phyloP scores from a whole-genome alignment of 2,329 filamentous ascomycete species.

The Albifimbria verrucaria region DNA sequence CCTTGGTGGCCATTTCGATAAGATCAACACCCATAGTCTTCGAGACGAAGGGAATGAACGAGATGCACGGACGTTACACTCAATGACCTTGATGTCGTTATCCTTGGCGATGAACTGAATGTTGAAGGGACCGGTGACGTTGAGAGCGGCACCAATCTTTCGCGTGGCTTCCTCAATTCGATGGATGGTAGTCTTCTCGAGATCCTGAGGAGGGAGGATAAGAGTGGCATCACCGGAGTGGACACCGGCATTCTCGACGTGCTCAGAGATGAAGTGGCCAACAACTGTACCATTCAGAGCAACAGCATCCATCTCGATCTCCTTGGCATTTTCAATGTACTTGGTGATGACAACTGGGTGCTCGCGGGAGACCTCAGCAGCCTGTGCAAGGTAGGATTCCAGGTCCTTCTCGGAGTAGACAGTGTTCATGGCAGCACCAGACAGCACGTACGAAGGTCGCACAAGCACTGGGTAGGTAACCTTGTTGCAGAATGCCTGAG shows the following conservation, averaged over 20 bases:
- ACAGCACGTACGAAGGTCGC: constrained; percentile 92
- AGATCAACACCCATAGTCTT: constrained; percentile 98
- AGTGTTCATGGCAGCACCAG: constrained; percentile 98
- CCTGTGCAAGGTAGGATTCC: constrained; percentile 83
- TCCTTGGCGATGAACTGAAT: constrained; percentile 99
- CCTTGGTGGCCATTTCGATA: constrained; percentile 98
- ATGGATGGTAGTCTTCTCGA: constrained; percentile 81
- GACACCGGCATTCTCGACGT: constrained; percentile 97
- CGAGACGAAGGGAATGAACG: constrained; percentile 97
- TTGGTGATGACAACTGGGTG: constrained; percentile 98
- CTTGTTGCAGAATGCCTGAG: constrained; percentile 78
- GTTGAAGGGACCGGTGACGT: constrained; percentile 96
- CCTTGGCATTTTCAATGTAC: constrained; percentile 98
- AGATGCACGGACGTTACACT: constrained; percentile 96
- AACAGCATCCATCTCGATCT: constrained; percentile 99
- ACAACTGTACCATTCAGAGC: constrained; percentile 85
- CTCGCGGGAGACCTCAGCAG: constrained; percentile 87
- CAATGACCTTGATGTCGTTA: constrained; percentile 99
- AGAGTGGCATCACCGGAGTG: constrained; percentile 97
- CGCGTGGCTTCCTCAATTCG: constrained; percentile 92
- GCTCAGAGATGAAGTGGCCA: constrained; percentile 96
- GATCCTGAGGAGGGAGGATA: constrained; percentile 90
- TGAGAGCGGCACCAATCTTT: constrained; percentile 91
- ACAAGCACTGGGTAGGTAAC: constrained; percentile 94
- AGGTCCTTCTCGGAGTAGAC: constrained; percentile 95